Percentiles rank a stretch among this genome's conserved stretches.
Evolutionary conservation across 2,329 filamentous ascomycete genomes (phyloP).

Genomic region (Achaetomium macrosporum): DNA sequence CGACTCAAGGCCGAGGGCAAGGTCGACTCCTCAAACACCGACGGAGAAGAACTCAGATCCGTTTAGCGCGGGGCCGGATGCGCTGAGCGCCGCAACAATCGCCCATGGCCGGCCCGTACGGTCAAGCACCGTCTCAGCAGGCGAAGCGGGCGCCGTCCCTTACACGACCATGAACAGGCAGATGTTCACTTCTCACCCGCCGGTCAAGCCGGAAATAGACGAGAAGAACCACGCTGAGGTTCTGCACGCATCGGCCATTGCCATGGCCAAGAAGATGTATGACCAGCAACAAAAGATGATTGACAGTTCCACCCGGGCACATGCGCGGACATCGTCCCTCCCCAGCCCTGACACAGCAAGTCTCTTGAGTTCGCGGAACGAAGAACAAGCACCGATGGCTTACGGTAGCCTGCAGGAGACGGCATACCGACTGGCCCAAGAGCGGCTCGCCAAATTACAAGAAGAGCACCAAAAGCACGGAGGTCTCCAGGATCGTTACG

Average conservation of each 20-base stretch:
- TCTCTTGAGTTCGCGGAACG: neutral
- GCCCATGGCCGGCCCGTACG: conserved; percentile 52
- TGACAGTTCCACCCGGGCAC: conserved; percentile 44
- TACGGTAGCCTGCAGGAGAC: conserved; percentile 71
- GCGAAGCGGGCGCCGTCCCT: conserved; percentile 61
- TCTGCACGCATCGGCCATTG: conserved; percentile 74
- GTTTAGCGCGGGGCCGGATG: conserved; percentile 57
- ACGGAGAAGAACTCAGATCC: conserved; percentile 49
- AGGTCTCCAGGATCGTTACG: conserved; percentile 73
- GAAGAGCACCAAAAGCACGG: conserved; percentile 58
- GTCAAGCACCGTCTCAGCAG: conserved; percentile 40
- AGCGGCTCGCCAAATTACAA: conserved; percentile 74
- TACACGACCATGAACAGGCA: conserved; percentile 62
- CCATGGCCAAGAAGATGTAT: conserved; percentile 88
- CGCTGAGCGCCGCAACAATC: conserved; percentile 65
- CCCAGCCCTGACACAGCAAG: conserved; percentile 10
- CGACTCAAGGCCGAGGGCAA: conserved; percentile 54
- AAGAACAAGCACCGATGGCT: conserved; percentile 41
- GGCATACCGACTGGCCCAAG: conserved; percentile 78
- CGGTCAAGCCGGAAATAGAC: conserved; percentile 64
- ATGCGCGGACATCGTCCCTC: conserved; percentile 26
- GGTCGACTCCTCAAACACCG: conserved; percentile 51
- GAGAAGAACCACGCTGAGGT: conserved; percentile 68
- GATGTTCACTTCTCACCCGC: conserved; percentile 74
- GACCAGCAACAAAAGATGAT: conserved; percentile 58